phyloP scores from a whole-genome alignment of 2,329 filamentous ascomycete genomes.

The Dactylellina cionopaga region DNA sequence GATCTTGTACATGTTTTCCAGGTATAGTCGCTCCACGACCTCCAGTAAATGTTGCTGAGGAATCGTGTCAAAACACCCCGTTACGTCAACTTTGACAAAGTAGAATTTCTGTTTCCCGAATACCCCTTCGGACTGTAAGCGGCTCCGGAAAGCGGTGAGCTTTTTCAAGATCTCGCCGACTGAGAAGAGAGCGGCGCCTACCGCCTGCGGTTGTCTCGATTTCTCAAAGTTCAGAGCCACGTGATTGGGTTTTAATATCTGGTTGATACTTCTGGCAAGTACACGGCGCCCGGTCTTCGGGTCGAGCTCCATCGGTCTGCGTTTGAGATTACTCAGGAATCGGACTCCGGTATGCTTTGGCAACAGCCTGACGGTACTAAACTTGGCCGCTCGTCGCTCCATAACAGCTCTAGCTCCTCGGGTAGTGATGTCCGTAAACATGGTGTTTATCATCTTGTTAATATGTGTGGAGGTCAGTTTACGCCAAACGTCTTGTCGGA shows the following conservation, averaged over 20 bases:
- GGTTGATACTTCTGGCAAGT: slow-evolving; percentile 75
- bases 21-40: slow-evolving; percentile 65
- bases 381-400: slow-evolving; percentile 73
- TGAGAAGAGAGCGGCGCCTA: slow-evolving; percentile 85
- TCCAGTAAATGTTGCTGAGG: slow-evolving; percentile 78
- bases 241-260: slow-evolving; percentile 76
- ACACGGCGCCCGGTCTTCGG: slow-evolving; percentile 56
- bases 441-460: slow-evolving; percentile 71
- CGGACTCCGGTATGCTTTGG: slow-evolving; percentile 81
- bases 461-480: slow-evolving; percentile 78
- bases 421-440: slow-evolving; percentile 80
- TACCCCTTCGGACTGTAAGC: slow-evolving; percentile 60
- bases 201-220: slow-evolving; percentile 68
- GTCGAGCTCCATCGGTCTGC: slow-evolving; percentile 66
- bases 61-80: slow-evolving; percentile 93
- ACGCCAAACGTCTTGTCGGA: slow-evolving; percentile 92
- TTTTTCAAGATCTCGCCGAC: slow-evolving; percentile 80
- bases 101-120: slow-evolving; percentile 68
- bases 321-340: slow-evolving; percentile 86
- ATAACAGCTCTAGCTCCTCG: slow-evolving; percentile 70
- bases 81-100: slow-evolving; percentile 92
- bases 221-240: slow-evolving; percentile 82
- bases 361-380: slow-evolving; percentile 80
- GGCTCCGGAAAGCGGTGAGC: slow-evolving; percentile 74
- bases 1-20: slow-evolving; percentile 71